These are phyloP conservation scores for Naganishia vaughanmartiniae DNA, from an alignment of 768 basidiomycete genomes.

Conservation along the genomic window DNA sequence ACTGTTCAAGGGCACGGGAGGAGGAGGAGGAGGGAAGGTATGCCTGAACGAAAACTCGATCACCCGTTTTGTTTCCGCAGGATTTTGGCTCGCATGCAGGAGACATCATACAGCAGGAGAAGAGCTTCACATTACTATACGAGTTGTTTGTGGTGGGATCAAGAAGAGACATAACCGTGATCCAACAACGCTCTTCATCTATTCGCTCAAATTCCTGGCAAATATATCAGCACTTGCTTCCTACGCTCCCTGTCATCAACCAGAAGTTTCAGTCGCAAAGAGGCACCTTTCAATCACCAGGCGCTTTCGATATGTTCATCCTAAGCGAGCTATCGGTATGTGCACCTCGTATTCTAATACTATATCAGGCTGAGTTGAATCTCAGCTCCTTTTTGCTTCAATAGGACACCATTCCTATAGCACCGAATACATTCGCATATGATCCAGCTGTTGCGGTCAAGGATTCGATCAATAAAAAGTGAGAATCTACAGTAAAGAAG, in stretches of 20 bases:
- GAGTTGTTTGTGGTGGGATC: background rate
- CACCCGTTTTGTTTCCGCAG: constrained; percentile 3
- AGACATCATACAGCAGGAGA: background rate
- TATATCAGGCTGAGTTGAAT: background rate
- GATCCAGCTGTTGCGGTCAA: constrained; percentile 75
- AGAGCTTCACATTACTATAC: no score
- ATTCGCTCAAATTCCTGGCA: no score
- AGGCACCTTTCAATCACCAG: no score
- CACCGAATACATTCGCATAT: constrained; percentile 18
- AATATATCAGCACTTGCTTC: background rate
- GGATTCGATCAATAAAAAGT: constrained; percentile 84
- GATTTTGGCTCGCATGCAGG: constrained; percentile 10
- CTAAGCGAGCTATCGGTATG: constrained; percentile 13
- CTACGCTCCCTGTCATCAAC: background rate
- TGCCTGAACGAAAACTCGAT: constrained; percentile 18
- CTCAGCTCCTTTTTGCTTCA: background rate
- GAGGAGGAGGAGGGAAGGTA: background rate
- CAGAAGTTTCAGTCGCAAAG: background rate
- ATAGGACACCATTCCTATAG: constrained; percentile 15
- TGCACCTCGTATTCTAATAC: background rate
- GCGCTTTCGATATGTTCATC: background rate
- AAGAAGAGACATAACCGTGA: background rate
- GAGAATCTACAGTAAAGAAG: constrained; percentile 1
- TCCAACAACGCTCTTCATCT: no score
- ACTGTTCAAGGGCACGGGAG: background rate